Percentiles rank a stretch among this genome's conserved stretches.
Evolutionary conservation across 2,329 filamentous ascomycete genomes (phyloP).

Genomic region (Curvularia sp.): DNA sequence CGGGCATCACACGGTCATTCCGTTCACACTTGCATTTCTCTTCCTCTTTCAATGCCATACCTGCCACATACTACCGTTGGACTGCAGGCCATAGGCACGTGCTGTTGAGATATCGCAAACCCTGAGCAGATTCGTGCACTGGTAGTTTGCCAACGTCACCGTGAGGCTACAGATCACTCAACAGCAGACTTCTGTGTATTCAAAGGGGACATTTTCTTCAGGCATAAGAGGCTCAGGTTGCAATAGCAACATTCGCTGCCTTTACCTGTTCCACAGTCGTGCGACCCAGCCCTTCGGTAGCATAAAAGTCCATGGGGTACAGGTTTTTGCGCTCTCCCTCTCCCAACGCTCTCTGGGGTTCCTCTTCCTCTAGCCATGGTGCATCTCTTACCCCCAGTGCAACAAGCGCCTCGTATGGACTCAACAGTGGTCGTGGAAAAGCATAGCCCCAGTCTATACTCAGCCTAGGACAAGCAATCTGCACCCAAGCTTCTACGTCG

Average conservation of each 20-base stretch:
- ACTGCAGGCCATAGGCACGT: no score
- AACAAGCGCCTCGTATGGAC: slow-evolving; percentile 93
- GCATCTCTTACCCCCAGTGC: slow-evolving; percentile 81
- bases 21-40: neutral
- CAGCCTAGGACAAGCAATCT: slow-evolving; percentile 93
- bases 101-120: no score
- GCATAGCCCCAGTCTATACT: slow-evolving; percentile 99
- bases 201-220: neutral
- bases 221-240: neutral
- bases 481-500: slow-evolving; percentile 97
- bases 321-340: slow-evolving; percentile 62
- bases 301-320: slow-evolving; percentile 99
- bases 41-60: no score
- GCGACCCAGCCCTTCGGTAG: slow-evolving; percentile 85
- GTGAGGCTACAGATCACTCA: no score
- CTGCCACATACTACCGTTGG: no score
- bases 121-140: no score
- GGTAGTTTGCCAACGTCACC: no score
- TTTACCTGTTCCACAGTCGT: slow-evolving; percentile 59
- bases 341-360: slow-evolving; percentile 28
- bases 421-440: slow-evolving; percentile 85
- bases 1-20: neutral
- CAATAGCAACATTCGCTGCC: slow-evolving; percentile 26
- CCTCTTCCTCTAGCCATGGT: slow-evolving; percentile 64
- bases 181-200: neutral